A percentile compares a stretch with the other conserved stretches of the same genome.
Evolutionary conservation across 2,329 filamentous ascomycete genomes (phyloP).

Genomic region (Macrophomina tecta): DNA sequence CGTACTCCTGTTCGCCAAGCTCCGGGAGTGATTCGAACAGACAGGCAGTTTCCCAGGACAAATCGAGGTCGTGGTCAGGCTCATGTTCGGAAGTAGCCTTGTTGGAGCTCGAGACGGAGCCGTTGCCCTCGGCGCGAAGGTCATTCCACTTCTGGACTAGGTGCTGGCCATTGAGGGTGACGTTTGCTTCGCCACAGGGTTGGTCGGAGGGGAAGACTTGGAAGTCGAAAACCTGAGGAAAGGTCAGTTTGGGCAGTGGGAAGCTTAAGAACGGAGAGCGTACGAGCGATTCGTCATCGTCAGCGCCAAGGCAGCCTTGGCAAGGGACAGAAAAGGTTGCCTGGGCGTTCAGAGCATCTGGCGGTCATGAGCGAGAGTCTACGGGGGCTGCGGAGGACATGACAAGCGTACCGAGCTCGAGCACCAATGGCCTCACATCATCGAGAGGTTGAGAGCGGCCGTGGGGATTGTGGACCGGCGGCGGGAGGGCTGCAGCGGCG

Average conservation of each 20-base stretch:
- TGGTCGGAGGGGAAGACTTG: constrained; percentile 45
- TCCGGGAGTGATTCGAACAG: constrained; percentile 37
- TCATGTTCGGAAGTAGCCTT: constrained; percentile 31
- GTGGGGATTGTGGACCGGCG: neutral
- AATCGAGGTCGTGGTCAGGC: constrained; percentile 40
- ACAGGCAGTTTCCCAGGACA: constrained; percentile 48
- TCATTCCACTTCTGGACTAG: constrained; percentile 47
- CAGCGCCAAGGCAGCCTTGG: constrained; percentile 49
- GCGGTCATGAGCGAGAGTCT: constrained; percentile 30
- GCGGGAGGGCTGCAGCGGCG: constrained; percentile 39
- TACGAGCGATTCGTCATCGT: constrained; percentile 50
- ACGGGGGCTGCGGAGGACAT: neutral
- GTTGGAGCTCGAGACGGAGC: constrained; percentile 39
- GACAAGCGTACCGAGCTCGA: constrained; percentile 27
- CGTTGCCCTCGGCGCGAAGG: constrained; percentile 44
- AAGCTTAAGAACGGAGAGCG: constrained; percentile 37
- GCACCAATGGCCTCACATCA: constrained; percentile 24
- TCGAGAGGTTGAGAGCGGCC: neutral
- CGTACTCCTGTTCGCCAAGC: constrained; percentile 30
- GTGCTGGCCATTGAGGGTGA: constrained; percentile 49
- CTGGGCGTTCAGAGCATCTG: constrained; percentile 34
- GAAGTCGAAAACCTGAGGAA: constrained; percentile 49
- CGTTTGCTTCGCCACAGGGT: constrained; percentile 48
- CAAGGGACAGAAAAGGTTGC: constrained; percentile 52
- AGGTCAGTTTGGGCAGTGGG: constrained; percentile 43